These are phyloP conservation scores for Apiospora rasikravindrae DNA, from an alignment of 2,329 filamentous ascomycete genomes.

Conservation along the genomic window DNA sequence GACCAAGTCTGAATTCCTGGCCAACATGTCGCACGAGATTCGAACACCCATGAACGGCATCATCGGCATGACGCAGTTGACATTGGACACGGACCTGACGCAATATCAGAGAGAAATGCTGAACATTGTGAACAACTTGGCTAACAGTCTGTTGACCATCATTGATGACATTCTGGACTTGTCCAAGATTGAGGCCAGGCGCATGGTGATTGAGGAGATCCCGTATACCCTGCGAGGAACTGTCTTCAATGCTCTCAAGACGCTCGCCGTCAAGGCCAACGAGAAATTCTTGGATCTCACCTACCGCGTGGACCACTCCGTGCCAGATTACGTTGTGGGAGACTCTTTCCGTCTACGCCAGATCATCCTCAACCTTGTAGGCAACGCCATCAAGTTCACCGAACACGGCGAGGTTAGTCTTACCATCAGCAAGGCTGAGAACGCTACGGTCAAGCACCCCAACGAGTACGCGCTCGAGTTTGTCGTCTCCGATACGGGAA, in stretches of 20 bases:
- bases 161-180: conserved; percentile 84
- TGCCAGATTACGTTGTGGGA: conserved; percentile 93
- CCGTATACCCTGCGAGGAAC: conserved; percentile 93
- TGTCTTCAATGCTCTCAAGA: conserved; percentile 97
- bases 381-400: conserved; percentile 99
- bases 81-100: conserved; percentile 91
- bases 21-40: conserved; percentile 99
- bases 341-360: conserved; percentile 96
- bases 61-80: conserved; percentile 97
- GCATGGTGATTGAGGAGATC: conserved; percentile 98
- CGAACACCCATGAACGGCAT: conserved; percentile 97
- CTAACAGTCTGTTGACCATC: conserved; percentile 94
- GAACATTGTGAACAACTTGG: conserved; percentile 96
- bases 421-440: conserved; percentile 74
- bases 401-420: conserved; percentile 96
- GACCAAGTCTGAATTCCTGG: conserved; percentile 97
- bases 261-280: conserved; percentile 94
- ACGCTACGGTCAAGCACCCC: conserved; percentile 66
- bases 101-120: conserved; percentile 98
- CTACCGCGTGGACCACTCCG: conserved; percentile 90
- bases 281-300: conserved; percentile 93
- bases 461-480: conserved; percentile 95
- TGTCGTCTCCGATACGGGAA: conserved; percentile 93
- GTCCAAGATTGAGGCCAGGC: conserved; percentile 88
- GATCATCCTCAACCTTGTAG: conserved; percentile 95